phyloP scores from a whole-genome alignment of 495 filamentous ascomycete species.

The Chlorociboria aeruginascens region DNA sequence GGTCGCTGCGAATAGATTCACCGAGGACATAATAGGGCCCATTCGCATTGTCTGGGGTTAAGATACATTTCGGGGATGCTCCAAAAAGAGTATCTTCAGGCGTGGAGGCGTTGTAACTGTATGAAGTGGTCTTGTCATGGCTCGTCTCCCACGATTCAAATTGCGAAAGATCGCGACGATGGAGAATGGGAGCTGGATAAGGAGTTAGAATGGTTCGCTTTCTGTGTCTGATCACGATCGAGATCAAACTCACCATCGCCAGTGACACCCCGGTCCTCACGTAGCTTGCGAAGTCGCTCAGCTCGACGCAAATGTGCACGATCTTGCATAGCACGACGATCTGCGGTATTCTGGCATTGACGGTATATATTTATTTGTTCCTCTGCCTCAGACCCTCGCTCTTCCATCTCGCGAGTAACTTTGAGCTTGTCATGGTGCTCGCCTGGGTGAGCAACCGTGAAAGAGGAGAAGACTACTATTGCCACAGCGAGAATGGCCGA shows the following conservation, averaged over 20 bases:
- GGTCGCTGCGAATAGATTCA: conserved; percentile 38
- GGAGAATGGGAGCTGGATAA: neutral
- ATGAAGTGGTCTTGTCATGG: conserved; percentile 32
- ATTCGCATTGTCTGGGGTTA: conserved; percentile 38
- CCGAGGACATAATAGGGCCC: conserved; percentile 45
- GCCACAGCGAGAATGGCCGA: no score
- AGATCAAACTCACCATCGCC: neutral
- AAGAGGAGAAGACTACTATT: no score
- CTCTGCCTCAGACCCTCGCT: conserved; percentile 3
- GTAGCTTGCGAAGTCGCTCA: neutral
- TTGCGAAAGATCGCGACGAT: conserved; percentile 27
- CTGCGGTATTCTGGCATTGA: neutral
- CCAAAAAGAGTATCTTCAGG: conserved; percentile 38
- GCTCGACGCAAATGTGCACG: neutral
- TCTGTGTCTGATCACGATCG: neutral
- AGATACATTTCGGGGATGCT: conserved; percentile 32
- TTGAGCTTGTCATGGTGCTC: conserved; percentile 21
- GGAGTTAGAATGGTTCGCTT: neutral
- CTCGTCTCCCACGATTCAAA: conserved; percentile 24
- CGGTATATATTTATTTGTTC: neutral
- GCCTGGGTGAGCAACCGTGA: conserved; percentile 24
- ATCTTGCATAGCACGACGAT: neutral
- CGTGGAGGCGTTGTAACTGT: conserved; percentile 29
- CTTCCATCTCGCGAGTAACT: conserved; percentile 18
- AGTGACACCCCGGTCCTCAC: neutral